phyloP scores from a whole-genome alignment of 306 rosid genomes.

The Calophaca sinica region DNA sequence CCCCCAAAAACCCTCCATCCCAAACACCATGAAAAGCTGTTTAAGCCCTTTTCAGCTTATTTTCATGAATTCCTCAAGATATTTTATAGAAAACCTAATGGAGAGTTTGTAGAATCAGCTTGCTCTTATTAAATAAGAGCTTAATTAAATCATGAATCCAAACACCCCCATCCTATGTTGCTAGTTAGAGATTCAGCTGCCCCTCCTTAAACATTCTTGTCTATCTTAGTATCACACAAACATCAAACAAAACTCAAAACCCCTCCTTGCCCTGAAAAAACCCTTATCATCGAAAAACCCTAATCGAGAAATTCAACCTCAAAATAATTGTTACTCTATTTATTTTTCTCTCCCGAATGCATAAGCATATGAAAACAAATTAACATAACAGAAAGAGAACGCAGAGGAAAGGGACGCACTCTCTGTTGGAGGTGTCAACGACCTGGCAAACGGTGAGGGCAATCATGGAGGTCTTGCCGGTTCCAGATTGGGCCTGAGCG shows the following conservation, averaged over 20 bases:
- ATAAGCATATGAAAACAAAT: neutral
- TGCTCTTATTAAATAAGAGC: too few species aligned
- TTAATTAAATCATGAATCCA: neutral
- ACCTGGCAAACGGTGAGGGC: conserved; percentile 93
- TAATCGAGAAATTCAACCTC: conserved; percentile 28
- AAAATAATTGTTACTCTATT: neutral
- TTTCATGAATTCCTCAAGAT: too few species aligned
- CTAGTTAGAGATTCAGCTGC: neutral
- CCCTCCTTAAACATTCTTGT: neutral
- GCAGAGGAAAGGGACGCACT: conserved; percentile 54
- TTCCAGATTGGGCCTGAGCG: conserved; percentile 99
- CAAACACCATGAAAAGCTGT: too few species aligned
- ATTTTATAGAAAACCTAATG: too few species aligned
- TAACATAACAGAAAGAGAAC: neutral
- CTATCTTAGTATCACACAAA: neutral
- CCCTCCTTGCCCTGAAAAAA: neutral
- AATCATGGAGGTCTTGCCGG: conserved; percentile 98
- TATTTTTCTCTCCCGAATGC: neutral
- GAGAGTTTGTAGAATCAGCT: too few species aligned
- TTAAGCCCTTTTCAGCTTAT: too few species aligned
- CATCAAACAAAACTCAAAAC: conserved; percentile 4
- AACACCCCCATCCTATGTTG: neutral
- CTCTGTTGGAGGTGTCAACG: conserved; percentile 80
- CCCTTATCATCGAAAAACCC: conserved; percentile 1
- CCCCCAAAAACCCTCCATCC: too few species aligned